Evolutionary conservation across 441 rosid species (phyloP).

Genomic region (Pelargonium cotyledonis): DNA sequence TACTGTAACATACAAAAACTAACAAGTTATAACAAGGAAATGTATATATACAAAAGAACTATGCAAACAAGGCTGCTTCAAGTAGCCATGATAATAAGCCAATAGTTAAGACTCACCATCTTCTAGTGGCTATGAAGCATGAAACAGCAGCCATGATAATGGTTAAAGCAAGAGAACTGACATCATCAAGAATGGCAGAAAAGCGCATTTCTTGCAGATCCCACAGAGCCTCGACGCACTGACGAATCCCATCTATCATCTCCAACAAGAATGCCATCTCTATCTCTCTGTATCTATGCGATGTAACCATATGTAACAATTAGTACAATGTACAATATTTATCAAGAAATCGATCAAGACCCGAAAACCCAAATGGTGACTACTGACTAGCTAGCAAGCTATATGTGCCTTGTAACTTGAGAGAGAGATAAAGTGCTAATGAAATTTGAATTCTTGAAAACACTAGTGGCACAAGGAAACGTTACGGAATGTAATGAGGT

Average conservation of each 20-base stretch:
- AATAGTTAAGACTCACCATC: conserved; percentile 11
- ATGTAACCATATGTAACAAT: not conserved
- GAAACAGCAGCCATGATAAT: conserved; percentile 34
- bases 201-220: conserved; percentile 47
- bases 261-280: conserved; percentile 31
- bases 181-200: conserved; percentile 36
- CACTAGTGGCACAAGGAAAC: not conserved
- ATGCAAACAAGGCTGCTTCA: no score
- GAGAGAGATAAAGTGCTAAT: no score
- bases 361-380: no score
- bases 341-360: not conserved
- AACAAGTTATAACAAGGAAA: no score
- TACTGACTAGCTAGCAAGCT: no score
- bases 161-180: conserved; percentile 24
- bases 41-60: no score
- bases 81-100: no score
- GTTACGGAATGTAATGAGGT: not conserved
- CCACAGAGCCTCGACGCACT: conserved; percentile 40
- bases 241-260: conserved; percentile 26
- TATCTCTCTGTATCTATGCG: not conserved
- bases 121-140: conserved; percentile 27
- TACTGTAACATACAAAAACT: no score
- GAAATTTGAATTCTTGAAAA: not conserved
- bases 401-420: no score
- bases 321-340: no score